Evolutionary conservation across 495 filamentous ascomycete genomes (phyloP), one percentile per base, ranked within the genome.

Genomic region (Penicillium alfredii): DNA sequence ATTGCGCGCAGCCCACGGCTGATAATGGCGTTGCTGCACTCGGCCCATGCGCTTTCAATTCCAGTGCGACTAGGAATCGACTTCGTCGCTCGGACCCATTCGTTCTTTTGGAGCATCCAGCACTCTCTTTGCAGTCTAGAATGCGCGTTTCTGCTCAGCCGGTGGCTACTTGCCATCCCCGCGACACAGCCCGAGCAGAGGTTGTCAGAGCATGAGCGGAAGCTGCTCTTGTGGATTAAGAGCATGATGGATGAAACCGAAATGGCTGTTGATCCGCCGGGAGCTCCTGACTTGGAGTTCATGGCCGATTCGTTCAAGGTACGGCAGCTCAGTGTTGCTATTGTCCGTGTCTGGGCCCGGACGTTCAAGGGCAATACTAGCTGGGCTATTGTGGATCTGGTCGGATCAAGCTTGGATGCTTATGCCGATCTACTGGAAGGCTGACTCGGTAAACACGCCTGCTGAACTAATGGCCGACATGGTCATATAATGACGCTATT

Each of bases 231-330:
- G 25, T 82, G 75, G 68, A 70, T 87, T 23, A 76, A 80, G 34
- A 79, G 75, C 46, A 82, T 87, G 76, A 71, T 87, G 46, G 78
- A 83, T 50, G 82, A 87, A 64, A 86, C 82, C 6, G 79, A 83
- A 42, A 80, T 84, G 55, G 78, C 80, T 27, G 77, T 81, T 23
- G 61, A 65, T 49, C 61, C 61, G 6, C 56, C 60, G 5, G 66
- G 65, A 6, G 57, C 63, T 17, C 63, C 61, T 9, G 63, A 72
- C 21, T 30, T 63, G 29, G 64, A 69, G 0, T 69, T 72, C 40
- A 55, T 72, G 42, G 47, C 64, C 14, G 66, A 65, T 34, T 64
- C 58, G 10, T 66, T 58, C 34, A 72, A 72, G 40, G 63, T 62
- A 22, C 63, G 58, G 8, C 68, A 69, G 44, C 56, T 72, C 3